Evolutionary conservation across 2,329 filamentous ascomycete species (phyloP).

Genomic region (Coniochaeta ligniaria): DNA sequence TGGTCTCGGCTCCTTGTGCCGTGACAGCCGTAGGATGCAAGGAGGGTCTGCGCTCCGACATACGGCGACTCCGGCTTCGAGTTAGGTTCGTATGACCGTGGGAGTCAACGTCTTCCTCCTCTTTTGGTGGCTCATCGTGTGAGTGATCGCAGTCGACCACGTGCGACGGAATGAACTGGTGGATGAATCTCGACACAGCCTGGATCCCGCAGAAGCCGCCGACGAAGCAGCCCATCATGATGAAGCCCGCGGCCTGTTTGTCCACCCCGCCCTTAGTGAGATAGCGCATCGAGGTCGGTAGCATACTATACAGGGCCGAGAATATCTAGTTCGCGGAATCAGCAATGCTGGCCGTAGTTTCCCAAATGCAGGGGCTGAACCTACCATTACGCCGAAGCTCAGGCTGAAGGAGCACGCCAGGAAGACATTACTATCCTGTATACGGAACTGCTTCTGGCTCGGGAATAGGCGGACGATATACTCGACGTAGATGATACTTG

Average conservation of each 20-base stretch:
- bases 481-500: slow-evolving; percentile 83
- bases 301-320: slow-evolving; percentile 86
- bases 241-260: slow-evolving; percentile 58
- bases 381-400: slow-evolving; percentile 93
- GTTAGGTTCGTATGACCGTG: slow-evolving; percentile 14
- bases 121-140: slow-evolving; percentile 46
- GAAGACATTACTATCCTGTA: slow-evolving; percentile 84
- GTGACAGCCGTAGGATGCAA: slow-evolving; percentile 8
- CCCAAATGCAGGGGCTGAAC: slow-evolving; percentile 15
- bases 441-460: slow-evolving; percentile 69
- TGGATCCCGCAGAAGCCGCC: slow-evolving; percentile 71
- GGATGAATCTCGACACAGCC: slow-evolving; percentile 62
- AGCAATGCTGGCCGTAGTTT: no score
- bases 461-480: slow-evolving; percentile 66
- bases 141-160: slow-evolving; percentile 75
- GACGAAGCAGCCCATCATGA: slow-evolving; percentile 63
- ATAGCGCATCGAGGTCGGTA: slow-evolving; percentile 78
- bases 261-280: slow-evolving; percentile 62
- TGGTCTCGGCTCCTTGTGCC: slow-evolving; percentile 7
- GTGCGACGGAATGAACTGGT: slow-evolving; percentile 68
- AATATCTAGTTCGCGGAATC: slow-evolving; percentile 56
- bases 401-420: slow-evolving; percentile 82
- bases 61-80: slow-evolving; percentile 7
- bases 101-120: slow-evolving; percentile 20
- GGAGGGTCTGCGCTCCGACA: slow-evolving; percentile 9